A percentile compares a stretch with the other conserved stretches of the same genome.
Evolutionary conservation across 352 stramenopile species (phyloP).

Genomic region (Discostella stelligera): DNA sequence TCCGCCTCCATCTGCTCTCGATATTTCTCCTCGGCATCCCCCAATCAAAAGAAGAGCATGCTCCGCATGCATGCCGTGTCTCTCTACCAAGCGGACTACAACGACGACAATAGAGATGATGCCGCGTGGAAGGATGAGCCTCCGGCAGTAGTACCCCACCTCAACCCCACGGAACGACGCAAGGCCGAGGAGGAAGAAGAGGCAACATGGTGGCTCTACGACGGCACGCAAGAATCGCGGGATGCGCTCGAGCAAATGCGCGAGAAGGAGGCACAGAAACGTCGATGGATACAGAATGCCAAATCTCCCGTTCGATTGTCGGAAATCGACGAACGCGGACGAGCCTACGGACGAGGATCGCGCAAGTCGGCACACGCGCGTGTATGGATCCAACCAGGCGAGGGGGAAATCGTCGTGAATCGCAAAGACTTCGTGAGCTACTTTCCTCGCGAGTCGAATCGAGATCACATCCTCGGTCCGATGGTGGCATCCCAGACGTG

Average conservation of each 20-base stretch:
- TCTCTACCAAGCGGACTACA: constrained; percentile 50
- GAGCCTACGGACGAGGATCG: constrained; percentile 86
- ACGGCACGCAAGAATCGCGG: constrained; percentile 53
- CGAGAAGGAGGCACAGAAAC: constrained; percentile 49
- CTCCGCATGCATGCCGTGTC: constrained; percentile 54
- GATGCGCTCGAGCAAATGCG: constrained; percentile 50
- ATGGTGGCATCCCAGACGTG: constrained; percentile 70
- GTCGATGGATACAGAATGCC: constrained; percentile 62
- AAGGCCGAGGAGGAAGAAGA: constrained; percentile 38
- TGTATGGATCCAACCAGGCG: constrained; percentile 92
- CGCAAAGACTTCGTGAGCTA: constrained; percentile 92
- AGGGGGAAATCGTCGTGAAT: constrained; percentile 90
- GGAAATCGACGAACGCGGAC: constrained; percentile 70
- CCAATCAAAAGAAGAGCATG: constrained; percentile 13
- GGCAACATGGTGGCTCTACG: constrained; percentile 46
- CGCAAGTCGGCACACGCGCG: constrained; percentile 92
- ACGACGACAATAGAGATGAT: constrained; percentile 39
- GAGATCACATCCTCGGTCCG: constrained; percentile 86
- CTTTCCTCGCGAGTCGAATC: constrained; percentile 88
- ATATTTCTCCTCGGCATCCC: constrained; percentile 17
- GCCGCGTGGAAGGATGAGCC: constrained; percentile 30
- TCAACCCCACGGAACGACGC: constrained; percentile 20
- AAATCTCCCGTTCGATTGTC: constrained; percentile 50
- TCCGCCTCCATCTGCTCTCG: background rate
- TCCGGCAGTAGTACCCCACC: constrained; percentile 17